Conservation (phyloP, 768 basidiomycete species). For the Lactarius evosmus region DNA sequence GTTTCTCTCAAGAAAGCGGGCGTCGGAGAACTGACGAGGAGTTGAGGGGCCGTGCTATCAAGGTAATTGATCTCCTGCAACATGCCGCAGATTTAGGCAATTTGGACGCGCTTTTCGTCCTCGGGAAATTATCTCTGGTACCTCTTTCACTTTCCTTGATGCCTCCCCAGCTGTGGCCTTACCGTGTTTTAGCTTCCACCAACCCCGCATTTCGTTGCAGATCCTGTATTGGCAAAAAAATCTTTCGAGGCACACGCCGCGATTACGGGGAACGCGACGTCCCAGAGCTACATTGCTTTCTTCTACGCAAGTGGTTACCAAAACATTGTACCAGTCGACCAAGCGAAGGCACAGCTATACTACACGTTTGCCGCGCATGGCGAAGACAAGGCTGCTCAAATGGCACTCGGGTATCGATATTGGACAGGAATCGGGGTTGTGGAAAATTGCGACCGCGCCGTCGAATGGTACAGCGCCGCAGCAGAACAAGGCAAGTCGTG, state of each 20-base stretch:
- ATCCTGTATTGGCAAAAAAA: conserved; percentile 62
- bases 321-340: conserved; percentile 57
- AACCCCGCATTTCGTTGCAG: conserved; percentile 57
- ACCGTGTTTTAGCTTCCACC: conserved; percentile 61
- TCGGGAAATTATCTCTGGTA: conserved; percentile 67
- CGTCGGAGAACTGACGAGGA: conserved; percentile 61
- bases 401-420: conserved; percentile 90
- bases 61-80: conserved; percentile 75
- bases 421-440: conserved; percentile 94
- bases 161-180: background rate
- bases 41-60: conserved; percentile 65
- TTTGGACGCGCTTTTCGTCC: conserved; percentile 64
- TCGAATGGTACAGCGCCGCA: conserved; percentile 87
- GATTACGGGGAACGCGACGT: conserved; percentile 76
- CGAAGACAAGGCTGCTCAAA: conserved; percentile 82
- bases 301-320: conserved; percentile 86
- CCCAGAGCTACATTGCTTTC: conserved; percentile 84
- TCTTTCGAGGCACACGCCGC: conserved; percentile 61
- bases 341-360: conserved; percentile 83
- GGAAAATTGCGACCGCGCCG: conserved; percentile 79
- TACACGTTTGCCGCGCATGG: conserved; percentile 93
- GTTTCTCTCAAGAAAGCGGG: conserved; percentile 41
- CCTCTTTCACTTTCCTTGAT: conserved; percentile 12
- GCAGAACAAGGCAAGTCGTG: conserved; percentile 68
- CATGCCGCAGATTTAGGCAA: conserved; percentile 80